These are phyloP conservation scores for Mycena chlorophos DNA, from an alignment of 768 basidiomycete species.

Conservation along the genomic window DNA sequence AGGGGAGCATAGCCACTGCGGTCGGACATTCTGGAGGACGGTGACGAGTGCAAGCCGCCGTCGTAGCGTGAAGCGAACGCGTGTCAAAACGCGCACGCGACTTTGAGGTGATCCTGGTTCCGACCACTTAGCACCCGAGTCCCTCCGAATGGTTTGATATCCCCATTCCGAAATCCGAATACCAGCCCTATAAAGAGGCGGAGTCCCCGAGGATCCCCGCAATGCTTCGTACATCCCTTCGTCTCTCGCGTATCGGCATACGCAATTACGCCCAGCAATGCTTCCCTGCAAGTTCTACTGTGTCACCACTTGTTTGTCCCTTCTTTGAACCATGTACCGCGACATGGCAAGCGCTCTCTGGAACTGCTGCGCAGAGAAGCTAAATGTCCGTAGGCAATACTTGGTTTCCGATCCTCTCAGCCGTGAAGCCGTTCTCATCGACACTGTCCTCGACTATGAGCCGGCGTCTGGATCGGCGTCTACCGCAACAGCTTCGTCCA, in stretches of 20 bases:
- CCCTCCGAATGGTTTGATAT: conserved; percentile 6
- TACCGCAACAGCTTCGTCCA: conserved; percentile 34
- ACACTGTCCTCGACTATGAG: conserved; percentile 39
- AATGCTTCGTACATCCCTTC: background rate
- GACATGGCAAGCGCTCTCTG: conserved; percentile 19
- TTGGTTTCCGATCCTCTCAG: conserved; percentile 59
- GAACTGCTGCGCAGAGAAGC: background rate
- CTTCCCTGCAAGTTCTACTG: conserved; percentile 12
- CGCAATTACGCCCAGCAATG: background rate
- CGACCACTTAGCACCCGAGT: too few species aligned
- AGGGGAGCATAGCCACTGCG: conserved; percentile 53
- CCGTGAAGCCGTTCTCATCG: conserved; percentile 41
- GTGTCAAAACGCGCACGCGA: too few species aligned
- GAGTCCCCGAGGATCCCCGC: background rate
- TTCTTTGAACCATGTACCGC: conserved; percentile 29
- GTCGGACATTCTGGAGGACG: conserved; percentile 27
- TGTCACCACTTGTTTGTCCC: conserved; percentile 21
- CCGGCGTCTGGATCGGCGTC: conserved; percentile 30
- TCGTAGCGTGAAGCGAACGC: background rate
- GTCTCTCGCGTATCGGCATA: background rate
- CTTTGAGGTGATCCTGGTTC: too few species aligned
- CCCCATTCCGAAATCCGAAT: conserved; percentile 8
- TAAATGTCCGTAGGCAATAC: conserved; percentile 41
- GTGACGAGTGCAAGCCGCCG: too few species aligned
- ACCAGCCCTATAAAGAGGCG: background rate